Percentiles rank a stretch among this genome's conserved stretches.
phyloP scores from a whole-genome alignment of 768 basidiomycete species.

The Termitomyces sp. region DNA sequence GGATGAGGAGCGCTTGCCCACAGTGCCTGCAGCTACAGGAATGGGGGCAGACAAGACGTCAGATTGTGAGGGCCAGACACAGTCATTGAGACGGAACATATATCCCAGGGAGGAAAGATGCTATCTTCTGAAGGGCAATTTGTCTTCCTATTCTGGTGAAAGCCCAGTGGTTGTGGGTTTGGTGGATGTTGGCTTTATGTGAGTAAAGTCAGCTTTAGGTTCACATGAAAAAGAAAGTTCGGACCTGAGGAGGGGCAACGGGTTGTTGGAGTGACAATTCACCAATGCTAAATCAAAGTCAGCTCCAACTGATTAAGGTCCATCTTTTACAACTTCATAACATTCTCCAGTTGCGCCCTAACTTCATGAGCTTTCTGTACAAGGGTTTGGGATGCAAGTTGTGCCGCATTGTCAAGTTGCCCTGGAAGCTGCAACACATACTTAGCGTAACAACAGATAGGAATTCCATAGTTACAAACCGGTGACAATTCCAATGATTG shows the following conservation, averaged over 20 bases:
- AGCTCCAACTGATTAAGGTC: too few species aligned
- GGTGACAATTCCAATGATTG: too few species aligned
- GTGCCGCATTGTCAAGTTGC: too few species aligned
- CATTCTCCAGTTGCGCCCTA: too few species aligned
- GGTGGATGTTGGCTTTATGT: conserved; percentile 55
- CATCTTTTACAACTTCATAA: too few species aligned
- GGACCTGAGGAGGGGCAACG: conserved; percentile 49
- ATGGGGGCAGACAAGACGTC: conserved; percentile 32
- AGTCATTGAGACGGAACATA: conserved; percentile 75
- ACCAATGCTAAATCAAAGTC: too few species aligned
- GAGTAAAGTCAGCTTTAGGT: conserved; percentile 15
- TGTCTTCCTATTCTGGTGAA: conserved; percentile 54
- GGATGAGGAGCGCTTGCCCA: conserved; percentile 33
- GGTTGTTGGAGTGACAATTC: conserved; percentile 46
- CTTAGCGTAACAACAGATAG: too few species aligned
- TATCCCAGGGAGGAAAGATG: conserved; percentile 43
- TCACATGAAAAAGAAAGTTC: conserved; percentile 18
- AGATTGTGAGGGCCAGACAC: conserved; percentile 66
- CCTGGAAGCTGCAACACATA: too few species aligned
- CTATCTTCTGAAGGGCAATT: conserved; percentile 60
- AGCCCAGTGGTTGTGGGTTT: conserved; percentile 53
- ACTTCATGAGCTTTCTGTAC: too few species aligned
- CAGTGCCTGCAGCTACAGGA: conserved; percentile 21
- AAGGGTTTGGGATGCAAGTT: too few species aligned
- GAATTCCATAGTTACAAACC: too few species aligned